Evolutionary conservation across 768 basidiomycete genomes (phyloP).

Genomic region (Russula olivacea): DNA sequence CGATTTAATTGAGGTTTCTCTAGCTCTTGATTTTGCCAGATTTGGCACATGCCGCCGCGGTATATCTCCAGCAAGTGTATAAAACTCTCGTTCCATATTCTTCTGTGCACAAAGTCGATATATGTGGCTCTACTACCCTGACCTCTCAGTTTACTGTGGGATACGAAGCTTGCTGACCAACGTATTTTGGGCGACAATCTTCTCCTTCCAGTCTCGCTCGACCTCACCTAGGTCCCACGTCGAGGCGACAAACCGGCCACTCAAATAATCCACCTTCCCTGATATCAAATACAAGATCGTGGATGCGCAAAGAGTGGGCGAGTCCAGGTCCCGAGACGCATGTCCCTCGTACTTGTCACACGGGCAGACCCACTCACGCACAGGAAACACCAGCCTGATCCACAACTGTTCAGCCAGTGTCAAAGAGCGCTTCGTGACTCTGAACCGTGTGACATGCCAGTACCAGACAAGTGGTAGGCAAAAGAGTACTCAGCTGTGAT

Average conservation of each 20-base stretch:
- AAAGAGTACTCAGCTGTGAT: no score
- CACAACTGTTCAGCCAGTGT: no score
- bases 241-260: conserved; percentile 8
- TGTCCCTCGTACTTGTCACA: no score
- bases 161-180: conserved; percentile 11
- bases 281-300: background rate
- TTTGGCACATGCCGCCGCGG: no score
- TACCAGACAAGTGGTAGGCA: no score
- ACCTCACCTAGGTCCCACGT: conserved; percentile 19
- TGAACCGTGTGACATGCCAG: no score
- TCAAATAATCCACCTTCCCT: conserved; percentile 9
- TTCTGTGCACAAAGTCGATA: background rate
- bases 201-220: conserved; percentile 14
- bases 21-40: no score
- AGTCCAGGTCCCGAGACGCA: background rate
- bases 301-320: background rate
- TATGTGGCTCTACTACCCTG: background rate
- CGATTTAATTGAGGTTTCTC: no score
- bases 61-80: no score
- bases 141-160: background rate
- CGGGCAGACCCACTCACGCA: no score
- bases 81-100: background rate
- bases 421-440: no score
- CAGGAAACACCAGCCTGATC: no score
- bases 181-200: background rate